These are phyloP conservation scores for Linum lewisii DNA, from an alignment of 345 rosid species.

Conservation along the genomic window DNA sequence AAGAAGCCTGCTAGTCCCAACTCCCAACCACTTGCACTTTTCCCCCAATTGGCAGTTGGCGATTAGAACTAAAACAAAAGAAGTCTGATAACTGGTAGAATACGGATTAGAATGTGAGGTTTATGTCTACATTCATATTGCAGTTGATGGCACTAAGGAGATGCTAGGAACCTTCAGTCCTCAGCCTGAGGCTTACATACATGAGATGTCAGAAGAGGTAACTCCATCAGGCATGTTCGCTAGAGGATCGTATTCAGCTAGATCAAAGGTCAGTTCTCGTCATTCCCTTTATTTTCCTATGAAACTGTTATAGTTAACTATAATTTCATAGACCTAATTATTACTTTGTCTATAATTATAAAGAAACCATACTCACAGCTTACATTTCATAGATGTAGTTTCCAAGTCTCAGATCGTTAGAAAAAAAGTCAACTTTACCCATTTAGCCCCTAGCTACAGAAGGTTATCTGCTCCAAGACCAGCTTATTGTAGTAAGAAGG, in stretches of 20 bases:
- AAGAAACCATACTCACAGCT: no score
- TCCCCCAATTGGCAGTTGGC: not conserved
- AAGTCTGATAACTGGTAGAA: no score
- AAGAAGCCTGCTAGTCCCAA: not conserved
- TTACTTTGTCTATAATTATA: no score
- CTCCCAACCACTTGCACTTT: not conserved
- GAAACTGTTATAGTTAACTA: no score
- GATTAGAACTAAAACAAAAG: no score
- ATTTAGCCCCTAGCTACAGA: no score
- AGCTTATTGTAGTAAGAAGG: no score
- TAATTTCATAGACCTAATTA: no score
- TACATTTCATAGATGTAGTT: no score
- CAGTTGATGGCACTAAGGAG: constrained; percentile 4
- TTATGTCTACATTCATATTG: not conserved
- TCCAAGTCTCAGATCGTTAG: no score
- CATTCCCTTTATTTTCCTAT: not conserved
- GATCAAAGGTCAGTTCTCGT: not conserved
- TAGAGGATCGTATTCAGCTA: constrained; percentile 2
- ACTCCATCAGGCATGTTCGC: constrained; percentile 2
- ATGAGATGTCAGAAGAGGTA: constrained; percentile 3
- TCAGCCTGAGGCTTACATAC: constrained; percentile 1
- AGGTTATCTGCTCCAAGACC: no score
- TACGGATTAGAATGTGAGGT: not conserved
- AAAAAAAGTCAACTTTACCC: no score
- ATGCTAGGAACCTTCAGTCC: constrained; percentile 5